Evolutionary conservation across 1,139 yeast species (phyloP).

Genomic region (Diutina mesorugosa): DNA sequence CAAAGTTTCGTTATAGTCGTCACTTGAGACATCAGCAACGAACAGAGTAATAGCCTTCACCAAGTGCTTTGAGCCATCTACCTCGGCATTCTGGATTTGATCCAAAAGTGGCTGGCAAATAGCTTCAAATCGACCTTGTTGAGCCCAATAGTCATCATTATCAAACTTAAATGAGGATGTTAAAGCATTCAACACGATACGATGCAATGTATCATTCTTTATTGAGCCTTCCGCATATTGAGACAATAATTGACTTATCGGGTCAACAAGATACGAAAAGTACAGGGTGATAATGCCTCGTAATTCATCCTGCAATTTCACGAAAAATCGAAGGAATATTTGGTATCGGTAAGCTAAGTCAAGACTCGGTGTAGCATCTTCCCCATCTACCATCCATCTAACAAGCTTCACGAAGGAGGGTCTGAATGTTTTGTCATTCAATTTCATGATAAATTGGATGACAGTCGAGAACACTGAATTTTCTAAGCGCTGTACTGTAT

Average conservation of each 20-base stretch:
- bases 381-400: constrained; percentile 90
- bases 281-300: constrained; percentile 82
- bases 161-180: constrained; percentile 77
- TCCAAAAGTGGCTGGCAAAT: constrained; percentile 48
- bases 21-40: constrained; percentile 62
- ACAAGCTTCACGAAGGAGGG: constrained; percentile 80
- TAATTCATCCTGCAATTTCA: constrained; percentile 69
- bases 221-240: constrained; percentile 30
- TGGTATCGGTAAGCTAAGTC: constrained; percentile 24
- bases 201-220: constrained; percentile 44
- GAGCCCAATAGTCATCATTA: constrained; percentile 90
- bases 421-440: constrained; percentile 87
- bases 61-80: constrained; percentile 58
- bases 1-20: constrained; percentile 58
- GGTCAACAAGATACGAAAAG: constrained; percentile 73
- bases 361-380: constrained; percentile 36
- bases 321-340: constrained; percentile 80
- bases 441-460: constrained; percentile 70
- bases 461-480: constrained; percentile 30
- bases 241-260: constrained; percentile 42
- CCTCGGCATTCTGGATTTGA: constrained; percentile 59
- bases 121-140: constrained; percentile 70
- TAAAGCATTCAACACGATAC: constrained; percentile 59
- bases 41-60: constrained; percentile 72
- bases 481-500: constrained; percentile 73